Conservation (phyloP, 176 grass and related monocot species). For the Chrysopogon serrulatus region DNA sequence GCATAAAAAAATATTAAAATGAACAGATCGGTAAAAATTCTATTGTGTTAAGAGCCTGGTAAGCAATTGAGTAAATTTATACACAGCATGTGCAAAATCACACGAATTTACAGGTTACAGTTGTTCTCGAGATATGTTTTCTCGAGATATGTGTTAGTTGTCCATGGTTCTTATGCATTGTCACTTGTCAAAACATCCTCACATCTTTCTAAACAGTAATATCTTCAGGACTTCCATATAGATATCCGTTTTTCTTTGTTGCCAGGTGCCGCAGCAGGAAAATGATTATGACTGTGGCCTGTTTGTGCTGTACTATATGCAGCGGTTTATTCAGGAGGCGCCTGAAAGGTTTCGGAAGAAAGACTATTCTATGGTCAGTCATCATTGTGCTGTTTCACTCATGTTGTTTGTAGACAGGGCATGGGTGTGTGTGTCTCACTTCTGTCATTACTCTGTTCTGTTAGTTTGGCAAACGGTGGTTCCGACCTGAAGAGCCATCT, state of each 20-base stretch:
- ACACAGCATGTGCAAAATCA: background rate
- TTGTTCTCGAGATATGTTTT: background rate
- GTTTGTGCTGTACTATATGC: slow-evolving; percentile 92
- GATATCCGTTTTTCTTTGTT: slow-evolving; percentile 1
- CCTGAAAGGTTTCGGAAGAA: slow-evolving; percentile 81
- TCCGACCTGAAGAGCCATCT: slow-evolving; percentile 63
- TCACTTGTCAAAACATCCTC: background rate
- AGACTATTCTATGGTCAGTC: slow-evolving; percentile 47
- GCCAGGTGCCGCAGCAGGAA: slow-evolving; percentile 89
- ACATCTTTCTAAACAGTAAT: background rate
- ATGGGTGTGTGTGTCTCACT: slow-evolving; percentile 6
- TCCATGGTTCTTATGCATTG: background rate
- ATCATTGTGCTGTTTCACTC: slow-evolving; percentile 8
- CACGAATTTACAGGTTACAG: background rate
- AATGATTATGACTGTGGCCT: slow-evolving; percentile 93
- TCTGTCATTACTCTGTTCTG: background rate
- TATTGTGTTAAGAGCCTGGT: background rate
- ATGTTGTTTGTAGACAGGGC: background rate
- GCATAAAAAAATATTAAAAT: background rate
- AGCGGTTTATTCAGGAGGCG: slow-evolving; percentile 64
- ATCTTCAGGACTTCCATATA: background rate
- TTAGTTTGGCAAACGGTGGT: slow-evolving; percentile 79
- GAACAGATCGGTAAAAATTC: background rate
- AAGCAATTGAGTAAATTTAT: slow-evolving; percentile 7
- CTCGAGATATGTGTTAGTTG: background rate